Conservation (phyloP, 1,284 basidiomycete species). For the Cryptococcus sp. region DNA sequence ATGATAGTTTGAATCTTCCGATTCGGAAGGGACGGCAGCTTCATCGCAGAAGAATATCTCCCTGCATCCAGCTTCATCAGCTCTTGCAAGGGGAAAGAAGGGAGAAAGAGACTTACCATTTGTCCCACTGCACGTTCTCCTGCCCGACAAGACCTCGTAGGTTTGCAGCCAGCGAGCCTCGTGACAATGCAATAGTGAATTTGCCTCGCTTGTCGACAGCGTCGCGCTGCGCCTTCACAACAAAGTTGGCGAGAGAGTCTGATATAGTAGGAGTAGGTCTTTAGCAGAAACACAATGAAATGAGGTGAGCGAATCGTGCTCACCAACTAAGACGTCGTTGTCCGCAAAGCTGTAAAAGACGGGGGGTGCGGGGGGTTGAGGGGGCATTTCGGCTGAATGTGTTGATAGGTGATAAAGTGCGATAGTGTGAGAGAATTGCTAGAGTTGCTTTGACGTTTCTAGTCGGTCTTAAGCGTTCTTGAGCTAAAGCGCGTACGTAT, state of each 20-base stretch:
- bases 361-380: conserved; percentile 59
- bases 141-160: conserved; percentile 74
- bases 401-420: neutral
- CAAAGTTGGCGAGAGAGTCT: conserved; percentile 76
- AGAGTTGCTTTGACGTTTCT: too few species aligned
- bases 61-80: conserved; percentile 58
- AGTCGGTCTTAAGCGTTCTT: too few species aligned
- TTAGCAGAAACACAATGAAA: neutral
- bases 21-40: conserved; percentile 88
- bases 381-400: conserved; percentile 42
- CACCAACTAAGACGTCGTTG: conserved; percentile 60
- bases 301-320: conserved; percentile 12
- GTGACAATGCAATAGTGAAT: conserved; percentile 92
- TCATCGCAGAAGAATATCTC: conserved; percentile 98
- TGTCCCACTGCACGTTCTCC: conserved; percentile 85
- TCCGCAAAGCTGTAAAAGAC: conserved; percentile 75
- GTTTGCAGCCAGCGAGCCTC: conserved; percentile 87
- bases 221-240: conserved; percentile 88
- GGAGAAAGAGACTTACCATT: conserved; percentile 64
- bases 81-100: neutral
- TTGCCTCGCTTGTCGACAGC: conserved; percentile 86
- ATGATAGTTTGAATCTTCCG: conserved; percentile 89
- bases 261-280: neutral
- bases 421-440: too few species aligned
- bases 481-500: too few species aligned